Percentiles rank a stretch among this genome's conserved stretches.
Conservation (phyloP, 1,284 basidiomycete genomes). For the Prillingera fragicola region DNA sequence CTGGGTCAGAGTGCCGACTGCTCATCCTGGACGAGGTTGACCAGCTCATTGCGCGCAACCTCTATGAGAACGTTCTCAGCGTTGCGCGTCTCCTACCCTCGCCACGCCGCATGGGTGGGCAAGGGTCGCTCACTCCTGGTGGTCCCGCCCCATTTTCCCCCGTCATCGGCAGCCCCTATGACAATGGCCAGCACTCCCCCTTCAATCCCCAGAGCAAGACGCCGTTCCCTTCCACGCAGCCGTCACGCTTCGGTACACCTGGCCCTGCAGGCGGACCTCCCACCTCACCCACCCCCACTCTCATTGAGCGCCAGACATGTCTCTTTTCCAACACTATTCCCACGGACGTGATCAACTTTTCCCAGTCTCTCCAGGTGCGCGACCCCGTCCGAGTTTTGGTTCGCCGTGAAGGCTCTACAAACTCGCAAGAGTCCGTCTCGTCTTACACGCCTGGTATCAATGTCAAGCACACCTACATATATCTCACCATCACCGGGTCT, state of each 20-base stretch:
- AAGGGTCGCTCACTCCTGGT: slow-evolving; percentile 28
- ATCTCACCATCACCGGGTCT: slow-evolving; percentile 82
- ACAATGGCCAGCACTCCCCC: slow-evolving; percentile 49
- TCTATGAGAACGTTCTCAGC: slow-evolving; percentile 89
- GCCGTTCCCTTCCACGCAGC: slow-evolving; percentile 52
- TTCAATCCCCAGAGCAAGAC: slow-evolving; percentile 52
- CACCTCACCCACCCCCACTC: slow-evolving; percentile 10
- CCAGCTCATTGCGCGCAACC: slow-evolving; percentile 87
- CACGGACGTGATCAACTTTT: slow-evolving; percentile 53
- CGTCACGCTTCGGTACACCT: slow-evolving; percentile 23
- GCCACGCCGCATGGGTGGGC: slow-evolving; percentile 59
- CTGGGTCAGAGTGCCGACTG: slow-evolving; percentile 78
- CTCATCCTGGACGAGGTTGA: slow-evolving; percentile 96
- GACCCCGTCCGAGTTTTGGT: slow-evolving; percentile 95
- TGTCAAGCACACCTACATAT: slow-evolving; percentile 86
- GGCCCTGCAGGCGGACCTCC: slow-evolving; percentile 10
- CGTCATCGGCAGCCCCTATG: slow-evolving; percentile 44
- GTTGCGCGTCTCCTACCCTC: slow-evolving; percentile 84
- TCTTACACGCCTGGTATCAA: slow-evolving; percentile 56
- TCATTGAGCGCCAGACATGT: slow-evolving; percentile 80
- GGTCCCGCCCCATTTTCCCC: slow-evolving; percentile 35
- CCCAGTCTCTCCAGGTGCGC: slow-evolving; percentile 60
- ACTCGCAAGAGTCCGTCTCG: slow-evolving; percentile 52
- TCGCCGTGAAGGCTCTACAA: slow-evolving; percentile 69
- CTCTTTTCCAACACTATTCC: slow-evolving; percentile 69